Percentiles rank a stretch among this genome's conserved stretches.
Conservation (phyloP, 495 filamentous ascomycete species). For the Lindgomyces ingoldianus region DNA sequence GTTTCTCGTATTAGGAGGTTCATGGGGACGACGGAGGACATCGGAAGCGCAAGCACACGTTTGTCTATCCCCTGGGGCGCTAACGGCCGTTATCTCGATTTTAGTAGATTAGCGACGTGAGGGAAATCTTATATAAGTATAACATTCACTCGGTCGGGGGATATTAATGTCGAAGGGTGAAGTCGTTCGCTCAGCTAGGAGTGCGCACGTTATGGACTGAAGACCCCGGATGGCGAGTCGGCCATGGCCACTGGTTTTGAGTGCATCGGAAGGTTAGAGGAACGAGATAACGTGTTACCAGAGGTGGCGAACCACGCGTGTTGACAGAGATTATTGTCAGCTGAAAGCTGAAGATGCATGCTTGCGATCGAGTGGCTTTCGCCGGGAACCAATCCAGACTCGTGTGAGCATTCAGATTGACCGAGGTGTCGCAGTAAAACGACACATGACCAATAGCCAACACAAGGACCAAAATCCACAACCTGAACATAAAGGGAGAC, state of each 20-base stretch:
- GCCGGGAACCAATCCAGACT: conserved; percentile 8
- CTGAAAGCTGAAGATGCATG: conserved; percentile 8
- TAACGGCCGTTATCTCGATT: background rate
- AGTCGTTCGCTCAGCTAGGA: no score
- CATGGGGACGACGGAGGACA: background rate
- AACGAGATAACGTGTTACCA: background rate
- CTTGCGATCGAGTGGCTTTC: background rate
- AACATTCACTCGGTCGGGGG: no score
- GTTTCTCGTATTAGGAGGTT: background rate
- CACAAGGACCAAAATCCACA: no score
- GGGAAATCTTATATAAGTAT: no score
- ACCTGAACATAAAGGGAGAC: no score
- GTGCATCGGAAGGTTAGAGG: background rate
- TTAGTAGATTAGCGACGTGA: no score
- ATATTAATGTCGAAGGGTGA: no score
- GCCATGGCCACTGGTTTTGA: background rate
- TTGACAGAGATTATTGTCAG: background rate
- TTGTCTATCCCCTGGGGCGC: background rate
- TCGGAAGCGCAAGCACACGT: background rate
- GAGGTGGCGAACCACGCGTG: background rate
- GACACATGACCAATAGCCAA: background rate
- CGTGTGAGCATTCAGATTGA: background rate
- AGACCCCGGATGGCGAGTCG: background rate
- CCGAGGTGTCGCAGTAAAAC: background rate
- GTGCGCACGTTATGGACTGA: no score